phyloP scores from a whole-genome alignment of 306 rosid species.

The Dicorynia guianensis region DNA sequence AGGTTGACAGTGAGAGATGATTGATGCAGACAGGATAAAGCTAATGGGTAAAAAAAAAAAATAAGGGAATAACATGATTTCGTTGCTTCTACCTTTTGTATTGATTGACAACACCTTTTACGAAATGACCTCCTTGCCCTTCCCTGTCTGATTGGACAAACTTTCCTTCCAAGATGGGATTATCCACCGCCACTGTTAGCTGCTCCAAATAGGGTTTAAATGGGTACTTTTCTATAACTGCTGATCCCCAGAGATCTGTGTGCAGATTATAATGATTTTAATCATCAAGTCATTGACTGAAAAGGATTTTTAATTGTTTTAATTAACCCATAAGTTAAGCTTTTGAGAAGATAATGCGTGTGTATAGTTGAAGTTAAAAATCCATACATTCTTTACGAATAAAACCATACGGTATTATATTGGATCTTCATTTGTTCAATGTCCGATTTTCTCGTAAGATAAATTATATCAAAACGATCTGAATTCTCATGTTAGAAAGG shows the following conservation, averaged over 20 bases:
- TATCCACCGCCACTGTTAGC: neutral
- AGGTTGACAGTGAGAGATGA: slow-evolving; percentile 66
- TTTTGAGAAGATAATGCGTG: no score
- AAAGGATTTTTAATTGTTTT: neutral
- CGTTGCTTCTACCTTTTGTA: slow-evolving; percentile 59
- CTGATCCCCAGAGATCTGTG: slow-evolving; percentile 43
- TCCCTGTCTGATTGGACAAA: slow-evolving; percentile 35
- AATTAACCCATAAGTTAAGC: neutral
- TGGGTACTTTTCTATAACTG: slow-evolving; percentile 3
- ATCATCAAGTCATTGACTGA: slow-evolving; percentile 40
- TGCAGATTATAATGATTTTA: slow-evolving; percentile 43
- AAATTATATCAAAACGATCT: no score
- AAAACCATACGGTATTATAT: no score
- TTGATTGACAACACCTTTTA: slow-evolving; percentile 68
- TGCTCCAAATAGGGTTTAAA: neutral
- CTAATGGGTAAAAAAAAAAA: slow-evolving; percentile 33
- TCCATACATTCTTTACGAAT: no score
- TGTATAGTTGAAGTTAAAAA: no score
- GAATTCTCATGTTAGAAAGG: no score
- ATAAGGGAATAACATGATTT: slow-evolving; percentile 72
- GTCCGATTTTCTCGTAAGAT: no score
- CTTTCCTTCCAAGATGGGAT: slow-evolving; percentile 31
- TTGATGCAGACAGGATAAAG: slow-evolving; percentile 71
- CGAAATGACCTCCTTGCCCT: slow-evolving; percentile 61
- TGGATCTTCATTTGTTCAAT: no score